phyloP scores from a whole-genome alignment of 2,329 filamentous ascomycete genomes.

The Biscogniauxia marginata region DNA sequence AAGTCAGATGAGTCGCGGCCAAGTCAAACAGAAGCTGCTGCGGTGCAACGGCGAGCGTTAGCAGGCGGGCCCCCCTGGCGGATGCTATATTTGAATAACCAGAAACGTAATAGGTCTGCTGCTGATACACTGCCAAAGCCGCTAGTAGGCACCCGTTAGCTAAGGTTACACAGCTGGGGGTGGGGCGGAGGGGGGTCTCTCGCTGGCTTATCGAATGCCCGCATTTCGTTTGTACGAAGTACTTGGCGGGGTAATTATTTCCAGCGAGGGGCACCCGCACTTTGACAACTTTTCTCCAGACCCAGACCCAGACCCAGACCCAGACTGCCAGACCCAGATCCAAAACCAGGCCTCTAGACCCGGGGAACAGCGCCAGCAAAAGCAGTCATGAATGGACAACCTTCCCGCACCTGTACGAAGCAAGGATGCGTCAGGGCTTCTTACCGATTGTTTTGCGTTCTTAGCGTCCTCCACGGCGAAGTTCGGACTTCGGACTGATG shows the following conservation, averaged over 20 bases:
- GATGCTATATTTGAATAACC: background rate
- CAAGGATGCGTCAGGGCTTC: too few relatives aligned
- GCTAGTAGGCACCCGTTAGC: background rate
- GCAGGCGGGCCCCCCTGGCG: background rate
- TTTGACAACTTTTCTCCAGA: too few relatives aligned
- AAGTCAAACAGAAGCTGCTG: too few relatives aligned
- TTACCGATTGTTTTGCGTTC: background rate
- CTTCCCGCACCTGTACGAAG: too few relatives aligned
- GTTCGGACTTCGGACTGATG: background rate
- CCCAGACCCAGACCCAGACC: too few relatives aligned
- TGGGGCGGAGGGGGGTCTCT: background rate
- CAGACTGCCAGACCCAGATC: too few relatives aligned
- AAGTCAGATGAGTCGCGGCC: background rate
- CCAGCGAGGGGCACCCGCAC: too few relatives aligned
- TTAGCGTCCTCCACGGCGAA: background rate
- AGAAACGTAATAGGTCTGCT: background rate
- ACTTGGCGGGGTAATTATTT: background rate
- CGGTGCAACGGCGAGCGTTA: background rate
- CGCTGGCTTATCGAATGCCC: background rate
- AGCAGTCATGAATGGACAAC: too few relatives aligned
- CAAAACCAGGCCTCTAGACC: too few relatives aligned
- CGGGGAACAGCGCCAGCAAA: background rate
- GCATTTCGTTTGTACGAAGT: background rate
- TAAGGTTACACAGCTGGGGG: background rate
- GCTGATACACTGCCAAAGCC: background rate